These are phyloP conservation scores for Starmerella davenportii DNA, from an alignment of 805 yeast species.

Conservation along the genomic window DNA sequence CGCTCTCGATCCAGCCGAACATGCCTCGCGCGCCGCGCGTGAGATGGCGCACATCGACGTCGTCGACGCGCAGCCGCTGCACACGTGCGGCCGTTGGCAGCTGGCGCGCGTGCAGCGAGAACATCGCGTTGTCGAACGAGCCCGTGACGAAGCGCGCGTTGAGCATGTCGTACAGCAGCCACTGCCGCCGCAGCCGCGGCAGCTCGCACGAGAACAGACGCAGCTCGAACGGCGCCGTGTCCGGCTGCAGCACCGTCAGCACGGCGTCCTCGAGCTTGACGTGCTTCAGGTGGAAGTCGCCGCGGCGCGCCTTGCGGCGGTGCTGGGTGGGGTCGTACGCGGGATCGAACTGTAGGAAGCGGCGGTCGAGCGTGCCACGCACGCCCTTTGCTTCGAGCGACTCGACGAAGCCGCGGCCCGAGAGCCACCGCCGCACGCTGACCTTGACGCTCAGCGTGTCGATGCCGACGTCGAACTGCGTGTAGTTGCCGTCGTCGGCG, in stretches of 20 bases:
- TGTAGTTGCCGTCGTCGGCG: constrained; percentile 74
- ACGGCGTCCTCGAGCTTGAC: constrained; percentile 72
- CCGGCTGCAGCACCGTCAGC: constrained; percentile 66
- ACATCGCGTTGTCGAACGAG: constrained; percentile 78
- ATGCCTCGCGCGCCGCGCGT: constrained; percentile 81
- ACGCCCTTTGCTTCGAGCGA: constrained; percentile 67
- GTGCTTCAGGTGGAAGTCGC: constrained; percentile 82
- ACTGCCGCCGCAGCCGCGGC: constrained; percentile 67
- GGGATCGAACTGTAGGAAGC: constrained; percentile 68
- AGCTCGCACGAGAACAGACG: constrained; percentile 77
- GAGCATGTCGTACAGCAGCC: constrained; percentile 77
- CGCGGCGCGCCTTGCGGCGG: constrained; percentile 50
- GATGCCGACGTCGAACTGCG: constrained; percentile 83
- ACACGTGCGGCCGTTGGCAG: constrained; percentile 23
- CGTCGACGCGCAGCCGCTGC: constrained; percentile 68
- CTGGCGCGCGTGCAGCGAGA: constrained; percentile 74
- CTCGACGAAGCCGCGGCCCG: constrained; percentile 73
- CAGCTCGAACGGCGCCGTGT: constrained; percentile 65
- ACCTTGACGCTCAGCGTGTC: constrained; percentile 68
- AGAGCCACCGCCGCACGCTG: constrained; percentile 71
- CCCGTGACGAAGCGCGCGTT: constrained; percentile 79
- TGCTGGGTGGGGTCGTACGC: constrained; percentile 71
- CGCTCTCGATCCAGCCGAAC: constrained; percentile 90
- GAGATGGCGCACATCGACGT: constrained; percentile 69
- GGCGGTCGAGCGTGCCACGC: constrained; percentile 82